Evolutionary conservation across 2,329 filamentous ascomycete species (phyloP), one percentile per base, ranked within the genome.

Genomic region (Myriosclerotinia duriaeana): DNA sequence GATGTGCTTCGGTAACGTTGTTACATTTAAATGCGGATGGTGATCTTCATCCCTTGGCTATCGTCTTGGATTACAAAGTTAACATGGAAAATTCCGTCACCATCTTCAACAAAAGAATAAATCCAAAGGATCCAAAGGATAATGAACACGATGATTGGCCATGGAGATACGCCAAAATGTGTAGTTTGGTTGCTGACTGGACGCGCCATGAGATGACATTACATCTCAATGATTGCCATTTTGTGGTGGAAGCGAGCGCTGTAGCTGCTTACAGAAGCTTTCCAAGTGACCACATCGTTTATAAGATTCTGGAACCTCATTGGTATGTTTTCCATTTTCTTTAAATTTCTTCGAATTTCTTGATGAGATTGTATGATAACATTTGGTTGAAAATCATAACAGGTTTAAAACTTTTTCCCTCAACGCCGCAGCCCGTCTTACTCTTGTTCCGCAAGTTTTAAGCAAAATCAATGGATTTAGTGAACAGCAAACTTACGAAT

Each of bases 31-130:
- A 78, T 64, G 38, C 70, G 75, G 76, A 81, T 48, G 82, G 82
- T 5, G 78, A 78, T 66, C 76, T 84, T 7, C 80, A 83, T 68
- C 82, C 82, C 0, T 70, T 84, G 3, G 80, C 81, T 26, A 83
- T 84, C 67, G 78, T 79, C 5, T 74, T 81, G 61, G 82, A 84
- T 71, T 82, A 80, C 74, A 79, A 78, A 67, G 76, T 74, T 2
- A 78, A 71, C 56, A 77, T 81, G 72, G 74, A 77, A 2, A 75
- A 79, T 30, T 84, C 82, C 0, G 78, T 84, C 55, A 79, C 78
- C 53, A 79, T 84, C 66, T 84, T 82, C 78, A 84, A 84, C 76
- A 76, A 77, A 64, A 75, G 80, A 3, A 70, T 78, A n/a, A 70
- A 68, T 0, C 77, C 80, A 0, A 68, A 71, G 0, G 76, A 78